Evolutionary conservation across 331 rosid genomes (phyloP).

Genomic region (Rhamnella rubrinervis): DNA sequence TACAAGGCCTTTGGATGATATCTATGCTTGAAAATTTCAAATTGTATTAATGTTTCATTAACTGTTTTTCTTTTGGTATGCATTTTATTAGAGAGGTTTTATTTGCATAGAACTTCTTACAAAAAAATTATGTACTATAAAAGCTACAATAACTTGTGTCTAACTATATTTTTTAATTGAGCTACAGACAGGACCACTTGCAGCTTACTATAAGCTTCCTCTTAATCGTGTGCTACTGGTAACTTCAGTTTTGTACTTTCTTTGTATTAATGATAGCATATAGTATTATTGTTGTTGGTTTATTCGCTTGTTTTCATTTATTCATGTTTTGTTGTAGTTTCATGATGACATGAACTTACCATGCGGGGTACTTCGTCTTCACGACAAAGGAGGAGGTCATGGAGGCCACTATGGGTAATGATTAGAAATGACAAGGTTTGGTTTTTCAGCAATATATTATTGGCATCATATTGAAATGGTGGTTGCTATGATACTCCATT

Average conservation of each 20-base stretch:
- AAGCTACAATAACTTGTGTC: not conserved
- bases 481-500: not conserved
- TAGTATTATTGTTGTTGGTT: constrained; percentile 1
- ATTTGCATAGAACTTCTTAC: not conserved
- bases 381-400: constrained; percentile 80
- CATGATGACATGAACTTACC: constrained; percentile 94
- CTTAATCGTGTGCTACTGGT: constrained; percentile 87
- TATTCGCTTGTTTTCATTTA: constrained; percentile 4
- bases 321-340: constrained; percentile 50
- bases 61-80: not conserved
- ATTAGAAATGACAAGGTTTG: not conserved
- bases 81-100: not conserved
- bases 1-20: not conserved
- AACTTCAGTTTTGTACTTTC: constrained; percentile 16
- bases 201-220: constrained; percentile 90
- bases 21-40: not conserved
- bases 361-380: constrained; percentile 87
- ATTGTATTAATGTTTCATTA: no score
- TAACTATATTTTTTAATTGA: constrained; percentile 19
- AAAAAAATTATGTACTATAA: not conserved
- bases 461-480: not conserved
- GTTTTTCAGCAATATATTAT: not conserved
- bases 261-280: constrained; percentile 10
- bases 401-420: constrained; percentile 85
- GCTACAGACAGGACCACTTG: constrained; percentile 79